Evolutionary conservation across 805 yeast genomes (phyloP).

Genomic region (Candida dajiaensis): DNA sequence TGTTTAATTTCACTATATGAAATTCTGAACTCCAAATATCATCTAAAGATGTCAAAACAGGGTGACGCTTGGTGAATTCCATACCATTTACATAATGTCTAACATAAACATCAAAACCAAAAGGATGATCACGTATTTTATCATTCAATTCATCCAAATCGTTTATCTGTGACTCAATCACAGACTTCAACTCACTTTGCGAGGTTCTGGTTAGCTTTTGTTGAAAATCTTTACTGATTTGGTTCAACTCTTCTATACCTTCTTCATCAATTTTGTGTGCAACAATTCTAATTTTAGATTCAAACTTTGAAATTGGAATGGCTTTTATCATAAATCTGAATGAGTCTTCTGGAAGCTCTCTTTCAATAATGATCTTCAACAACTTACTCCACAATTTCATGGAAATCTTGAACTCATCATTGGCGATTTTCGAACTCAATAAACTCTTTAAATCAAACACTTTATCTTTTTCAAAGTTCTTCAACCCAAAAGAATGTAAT

Average conservation of each 20-base stretch:
- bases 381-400: slow-evolving; percentile 44
- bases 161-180: slow-evolving; percentile 14
- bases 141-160: slow-evolving; percentile 17
- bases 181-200: slow-evolving; percentile 7
- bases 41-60: slow-evolving; percentile 16
- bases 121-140: slow-evolving; percentile 18
- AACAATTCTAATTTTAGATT: slow-evolving; percentile 27
- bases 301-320: slow-evolving; percentile 9
- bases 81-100: slow-evolving; percentile 32
- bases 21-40: slow-evolving; percentile 30
- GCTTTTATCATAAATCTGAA: slow-evolving; percentile 31
- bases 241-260: slow-evolving; percentile 22
- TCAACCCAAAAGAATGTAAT: slow-evolving; percentile 40
- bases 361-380: slow-evolving; percentile 32
- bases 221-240: slow-evolving; percentile 12
- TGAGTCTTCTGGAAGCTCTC: slow-evolving; percentile 27
- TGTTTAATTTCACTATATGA: slow-evolving; percentile 22
- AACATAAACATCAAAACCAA: slow-evolving; percentile 34
- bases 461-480: background rate
- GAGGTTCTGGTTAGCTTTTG: slow-evolving; percentile 3
- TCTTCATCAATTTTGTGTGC: slow-evolving; percentile 27
- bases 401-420: slow-evolving; percentile 60
- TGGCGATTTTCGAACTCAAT: slow-evolving; percentile 42
- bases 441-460: slow-evolving; percentile 8
- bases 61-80: slow-evolving; percentile 17